A percentile compares a stretch with the other conserved stretches of the same genome.
These are phyloP conservation scores for Xylaria multiplex DNA, from an alignment of 2,329 filamentous ascomycete species.

Conservation along the genomic window DNA sequence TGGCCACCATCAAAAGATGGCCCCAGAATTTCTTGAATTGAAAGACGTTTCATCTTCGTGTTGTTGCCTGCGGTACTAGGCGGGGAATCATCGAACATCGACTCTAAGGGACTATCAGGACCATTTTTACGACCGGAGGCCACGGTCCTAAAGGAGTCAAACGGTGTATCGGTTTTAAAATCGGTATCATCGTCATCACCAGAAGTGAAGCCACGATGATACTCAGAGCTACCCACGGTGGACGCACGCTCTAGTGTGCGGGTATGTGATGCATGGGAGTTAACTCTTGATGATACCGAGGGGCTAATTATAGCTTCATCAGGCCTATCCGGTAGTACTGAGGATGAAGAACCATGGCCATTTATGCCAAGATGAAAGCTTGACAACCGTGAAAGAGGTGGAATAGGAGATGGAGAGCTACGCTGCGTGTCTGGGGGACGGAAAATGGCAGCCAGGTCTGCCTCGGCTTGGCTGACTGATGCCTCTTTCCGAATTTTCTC, in stretches of 20 bases:
- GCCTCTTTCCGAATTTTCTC: conserved; percentile 45
- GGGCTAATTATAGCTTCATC: conserved; percentile 38
- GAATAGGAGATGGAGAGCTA: conserved; percentile 65
- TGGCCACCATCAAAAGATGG: conserved; percentile 64
- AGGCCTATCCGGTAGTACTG: conserved; percentile 50
- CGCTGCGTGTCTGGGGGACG: conserved; percentile 52
- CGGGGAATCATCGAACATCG: conserved; percentile 83
- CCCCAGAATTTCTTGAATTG: conserved; percentile 68
- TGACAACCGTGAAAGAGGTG: conserved; percentile 63
- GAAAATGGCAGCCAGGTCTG: conserved; percentile 48
- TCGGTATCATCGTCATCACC: conserved; percentile 77
- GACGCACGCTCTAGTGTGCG: conserved; percentile 66
- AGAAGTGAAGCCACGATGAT: conserved; percentile 72
- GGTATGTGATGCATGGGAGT: conserved; percentile 46
- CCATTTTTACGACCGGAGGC: conserved; percentile 73
- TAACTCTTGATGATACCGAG: conserved; percentile 40
- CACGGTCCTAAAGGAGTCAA: conserved; percentile 78
- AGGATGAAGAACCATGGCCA: conserved; percentile 58
- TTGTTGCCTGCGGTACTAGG: conserved; percentile 64
- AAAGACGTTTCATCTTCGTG: conserved; percentile 63
- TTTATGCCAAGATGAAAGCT: conserved; percentile 65
- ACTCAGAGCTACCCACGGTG: conserved; percentile 75
- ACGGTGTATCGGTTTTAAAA: conserved; percentile 73
- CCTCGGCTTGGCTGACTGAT: conserved; percentile 46
- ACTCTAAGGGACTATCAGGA: conserved; percentile 77